These are phyloP conservation scores for Lactarius sp. DNA, from an alignment of 768 basidiomycete genomes.

Conservation along the genomic window DNA sequence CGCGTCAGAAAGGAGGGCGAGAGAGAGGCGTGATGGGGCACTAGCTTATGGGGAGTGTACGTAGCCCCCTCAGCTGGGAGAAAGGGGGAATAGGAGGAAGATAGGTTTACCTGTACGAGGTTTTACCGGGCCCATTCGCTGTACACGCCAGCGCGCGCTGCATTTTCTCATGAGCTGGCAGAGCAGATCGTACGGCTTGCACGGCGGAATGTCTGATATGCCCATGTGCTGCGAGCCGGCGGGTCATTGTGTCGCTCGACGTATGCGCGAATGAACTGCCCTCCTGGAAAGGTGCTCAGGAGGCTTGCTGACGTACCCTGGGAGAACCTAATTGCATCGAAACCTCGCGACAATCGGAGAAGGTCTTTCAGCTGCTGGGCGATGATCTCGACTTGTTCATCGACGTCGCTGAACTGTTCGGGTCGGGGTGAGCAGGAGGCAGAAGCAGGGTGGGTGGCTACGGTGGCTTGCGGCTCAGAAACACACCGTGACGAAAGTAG, in stretches of 20 bases:
- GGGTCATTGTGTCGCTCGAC: slow-evolving; percentile 54
- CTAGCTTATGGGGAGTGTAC: too few relatives aligned
- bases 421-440: neutral
- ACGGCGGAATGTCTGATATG: slow-evolving; percentile 67
- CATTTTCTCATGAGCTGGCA: slow-evolving; percentile 62
- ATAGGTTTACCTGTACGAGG: slow-evolving; percentile 50
- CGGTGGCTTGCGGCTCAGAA: neutral
- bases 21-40: too few relatives aligned
- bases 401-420: slow-evolving; percentile 71
- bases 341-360: slow-evolving; percentile 61
- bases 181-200: slow-evolving; percentile 57
- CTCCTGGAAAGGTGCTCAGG: slow-evolving; percentile 39
- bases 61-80: too few relatives aligned
- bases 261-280: slow-evolving; percentile 85
- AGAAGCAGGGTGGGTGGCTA: neutral
- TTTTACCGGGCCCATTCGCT: slow-evolving; percentile 74
- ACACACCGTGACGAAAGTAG: slow-evolving; percentile 38
- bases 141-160: slow-evolving; percentile 62
- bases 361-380: slow-evolving; percentile 59
- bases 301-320: slow-evolving; percentile 47
- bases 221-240: slow-evolving; percentile 87
- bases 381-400: slow-evolving; percentile 62
- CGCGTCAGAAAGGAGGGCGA: neutral
- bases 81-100: neutral
- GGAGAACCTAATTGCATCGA: slow-evolving; percentile 85